A percentile compares a stretch with the other conserved stretches of the same genome.
These are phyloP conservation scores for Amaranthus tricolor DNA, from an alignment of 179 eudicot genomes.

Conservation along the genomic window DNA sequence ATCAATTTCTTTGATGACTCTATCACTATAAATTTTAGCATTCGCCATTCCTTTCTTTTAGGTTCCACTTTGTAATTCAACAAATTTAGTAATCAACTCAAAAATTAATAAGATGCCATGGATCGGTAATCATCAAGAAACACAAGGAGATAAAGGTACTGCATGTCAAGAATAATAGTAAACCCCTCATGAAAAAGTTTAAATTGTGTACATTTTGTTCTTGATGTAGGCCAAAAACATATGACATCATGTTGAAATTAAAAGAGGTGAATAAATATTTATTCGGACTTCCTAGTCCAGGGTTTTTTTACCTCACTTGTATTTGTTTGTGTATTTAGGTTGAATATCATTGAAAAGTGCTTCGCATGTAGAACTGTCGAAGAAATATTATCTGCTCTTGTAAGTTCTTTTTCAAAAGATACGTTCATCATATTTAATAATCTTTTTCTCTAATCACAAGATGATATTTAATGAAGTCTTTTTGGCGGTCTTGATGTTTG, in stretches of 20 bases:
- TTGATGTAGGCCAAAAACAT: not conserved
- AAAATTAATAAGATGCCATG: too few relatives aligned
- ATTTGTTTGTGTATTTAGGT: conserved; percentile 37
- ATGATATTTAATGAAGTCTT: not conserved
- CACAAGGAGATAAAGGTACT: not conserved
- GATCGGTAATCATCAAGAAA: too few relatives aligned
- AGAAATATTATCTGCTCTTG: conserved; percentile 67
- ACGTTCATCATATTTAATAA: not conserved
- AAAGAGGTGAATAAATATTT: not conserved
- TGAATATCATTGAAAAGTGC: conserved; percentile 58
- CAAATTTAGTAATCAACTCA: too few relatives aligned
- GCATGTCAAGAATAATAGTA: not conserved
- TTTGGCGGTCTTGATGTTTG: not conserved
- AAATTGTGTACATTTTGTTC: not conserved
- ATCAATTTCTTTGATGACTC: too few relatives aligned
- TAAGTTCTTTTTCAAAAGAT: conserved; percentile 32
- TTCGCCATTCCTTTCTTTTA: too few relatives aligned
- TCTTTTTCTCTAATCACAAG: not conserved
- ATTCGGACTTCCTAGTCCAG: not conserved
- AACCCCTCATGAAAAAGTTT: not conserved
- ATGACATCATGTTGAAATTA: not conserved
- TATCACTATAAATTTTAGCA: too few relatives aligned
- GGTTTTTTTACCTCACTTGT: not conserved
- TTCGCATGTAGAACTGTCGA: conserved; percentile 65
- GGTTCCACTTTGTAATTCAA: too few relatives aligned